phyloP scores from a whole-genome alignment of 495 filamentous ascomycete species.

The Daldinia caldariorum region DNA sequence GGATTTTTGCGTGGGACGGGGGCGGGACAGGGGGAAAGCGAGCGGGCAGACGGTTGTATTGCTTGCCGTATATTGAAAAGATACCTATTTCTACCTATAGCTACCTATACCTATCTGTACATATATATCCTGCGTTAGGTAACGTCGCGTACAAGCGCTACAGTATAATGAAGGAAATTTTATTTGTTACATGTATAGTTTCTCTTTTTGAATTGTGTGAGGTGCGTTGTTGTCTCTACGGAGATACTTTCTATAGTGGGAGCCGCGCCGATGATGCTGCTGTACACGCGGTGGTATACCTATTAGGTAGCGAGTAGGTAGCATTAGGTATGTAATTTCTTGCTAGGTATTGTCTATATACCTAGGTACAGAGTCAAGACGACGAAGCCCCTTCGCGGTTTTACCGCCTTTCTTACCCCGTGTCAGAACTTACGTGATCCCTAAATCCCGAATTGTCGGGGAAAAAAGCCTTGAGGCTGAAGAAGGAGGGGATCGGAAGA shows the following conservation, averaged over 20 bases:
- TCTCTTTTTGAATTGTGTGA: neutral
- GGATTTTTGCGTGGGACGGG: neutral
- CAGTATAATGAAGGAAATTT: neutral
- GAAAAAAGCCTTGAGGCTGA: conserved; percentile 4
- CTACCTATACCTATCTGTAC: neutral
- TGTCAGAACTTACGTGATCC: conserved; percentile 6
- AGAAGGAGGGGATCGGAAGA: conserved; percentile 1
- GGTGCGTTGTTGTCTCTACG: too few relatives aligned
- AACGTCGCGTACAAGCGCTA: neutral
- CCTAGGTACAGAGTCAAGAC: neutral
- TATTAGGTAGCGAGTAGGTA: too few relatives aligned
- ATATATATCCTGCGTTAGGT: neutral
- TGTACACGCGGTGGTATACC: neutral
- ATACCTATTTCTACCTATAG: conserved; percentile 1
- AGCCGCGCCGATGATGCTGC: neutral
- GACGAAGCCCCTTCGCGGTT: neutral
- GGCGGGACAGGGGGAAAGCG: neutral
- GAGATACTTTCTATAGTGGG: neutral
- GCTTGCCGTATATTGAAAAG: conserved; percentile 2
- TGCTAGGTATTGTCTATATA: neutral
- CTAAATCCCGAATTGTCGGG: neutral
- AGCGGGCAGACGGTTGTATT: neutral
- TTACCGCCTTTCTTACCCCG: neutral
- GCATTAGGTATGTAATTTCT: too few relatives aligned
- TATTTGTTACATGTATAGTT: neutral